Conservation (phyloP, 495 filamentous ascomycete genomes). For the Alectoria sarmentosa region DNA sequence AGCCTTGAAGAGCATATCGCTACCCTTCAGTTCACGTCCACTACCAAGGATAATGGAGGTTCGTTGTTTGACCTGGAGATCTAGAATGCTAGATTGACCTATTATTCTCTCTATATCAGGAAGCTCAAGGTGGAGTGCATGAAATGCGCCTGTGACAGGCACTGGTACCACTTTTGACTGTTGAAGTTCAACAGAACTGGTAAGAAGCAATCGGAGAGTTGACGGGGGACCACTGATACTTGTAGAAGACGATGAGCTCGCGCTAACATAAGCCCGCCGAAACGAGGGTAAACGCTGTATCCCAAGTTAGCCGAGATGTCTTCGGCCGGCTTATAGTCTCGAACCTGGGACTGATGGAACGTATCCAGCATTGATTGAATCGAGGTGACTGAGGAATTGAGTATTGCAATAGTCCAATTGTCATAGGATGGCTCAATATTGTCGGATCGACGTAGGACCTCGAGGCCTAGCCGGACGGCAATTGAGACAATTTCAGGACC, state of each 20-base stretch:
- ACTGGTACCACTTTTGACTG: constrained; percentile 18
- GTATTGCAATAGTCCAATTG: too few species aligned
- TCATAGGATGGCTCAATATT: too few species aligned
- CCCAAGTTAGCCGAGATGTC: neutral
- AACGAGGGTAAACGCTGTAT: constrained; percentile 11
- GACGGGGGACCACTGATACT: constrained; percentile 22
- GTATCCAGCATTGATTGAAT: too few species aligned
- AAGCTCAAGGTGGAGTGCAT: constrained; percentile 16
- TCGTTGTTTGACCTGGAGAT: too few species aligned
- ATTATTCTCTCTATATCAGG: constrained; percentile 17
- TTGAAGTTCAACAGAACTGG: constrained; percentile 14
- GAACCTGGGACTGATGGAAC: constrained; percentile 20
- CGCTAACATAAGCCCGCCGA: constrained; percentile 12
- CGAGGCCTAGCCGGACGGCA: too few species aligned
- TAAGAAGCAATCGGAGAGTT: constrained; percentile 14
- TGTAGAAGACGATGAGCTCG: constrained; percentile 15
- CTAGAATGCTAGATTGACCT: constrained; percentile 18
- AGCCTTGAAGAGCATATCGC: too few species aligned
- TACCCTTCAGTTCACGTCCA: constrained; percentile 6
- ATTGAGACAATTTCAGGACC: too few species aligned
- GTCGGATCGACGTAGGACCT: too few species aligned
- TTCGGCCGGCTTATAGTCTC: neutral
- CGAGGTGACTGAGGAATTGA: too few species aligned
- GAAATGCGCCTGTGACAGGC: constrained; percentile 16
- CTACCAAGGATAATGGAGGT: constrained; percentile 9